Evolutionary conservation across 1,139 yeast genomes (phyloP).

Genomic region (Blastobotrys raffinosifermentans): DNA sequence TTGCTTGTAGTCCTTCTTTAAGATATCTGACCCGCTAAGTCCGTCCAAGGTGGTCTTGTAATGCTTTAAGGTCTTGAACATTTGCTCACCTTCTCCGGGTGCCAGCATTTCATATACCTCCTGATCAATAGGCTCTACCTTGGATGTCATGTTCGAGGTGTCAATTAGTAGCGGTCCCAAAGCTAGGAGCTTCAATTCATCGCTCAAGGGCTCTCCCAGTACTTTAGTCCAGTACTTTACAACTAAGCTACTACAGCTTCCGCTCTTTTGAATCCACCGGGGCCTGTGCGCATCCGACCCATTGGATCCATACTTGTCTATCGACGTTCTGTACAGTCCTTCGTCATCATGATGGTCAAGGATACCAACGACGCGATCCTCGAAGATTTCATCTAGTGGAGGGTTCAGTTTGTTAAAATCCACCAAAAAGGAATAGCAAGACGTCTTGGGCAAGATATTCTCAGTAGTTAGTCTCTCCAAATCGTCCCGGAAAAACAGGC

Average conservation of each 20-base stretch:
- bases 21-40: constrained; percentile 51
- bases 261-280: constrained; percentile 53
- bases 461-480: constrained; percentile 15
- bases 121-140: constrained; percentile 51
- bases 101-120: constrained; percentile 40
- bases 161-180: constrained; percentile 69
- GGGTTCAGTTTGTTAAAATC: constrained; percentile 79
- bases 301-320: constrained; percentile 9
- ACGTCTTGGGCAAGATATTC: constrained; percentile 6
- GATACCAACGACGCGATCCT: constrained; percentile 48
- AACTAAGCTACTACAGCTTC: constrained; percentile 76
- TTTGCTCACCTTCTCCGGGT: constrained; percentile 11
- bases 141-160: constrained; percentile 56
- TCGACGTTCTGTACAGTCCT: constrained; percentile 37
- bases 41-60: constrained; percentile 63
- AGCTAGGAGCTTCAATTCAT: constrained; percentile 33
- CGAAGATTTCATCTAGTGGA: constrained; percentile 32
- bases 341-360: constrained; percentile 89
- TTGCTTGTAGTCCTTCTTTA: constrained; percentile 79
- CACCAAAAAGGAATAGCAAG: constrained; percentile 52
- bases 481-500: constrained; percentile 65
- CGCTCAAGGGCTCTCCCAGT: constrained; percentile 12
- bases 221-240: constrained; percentile 51
- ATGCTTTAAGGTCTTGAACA: constrained; percentile 40
- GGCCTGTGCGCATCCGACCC: constrained; percentile 50